Conservation (phyloP, 2,329 filamentous ascomycete species). For the Aspergillus ochraceoroseus region DNA sequence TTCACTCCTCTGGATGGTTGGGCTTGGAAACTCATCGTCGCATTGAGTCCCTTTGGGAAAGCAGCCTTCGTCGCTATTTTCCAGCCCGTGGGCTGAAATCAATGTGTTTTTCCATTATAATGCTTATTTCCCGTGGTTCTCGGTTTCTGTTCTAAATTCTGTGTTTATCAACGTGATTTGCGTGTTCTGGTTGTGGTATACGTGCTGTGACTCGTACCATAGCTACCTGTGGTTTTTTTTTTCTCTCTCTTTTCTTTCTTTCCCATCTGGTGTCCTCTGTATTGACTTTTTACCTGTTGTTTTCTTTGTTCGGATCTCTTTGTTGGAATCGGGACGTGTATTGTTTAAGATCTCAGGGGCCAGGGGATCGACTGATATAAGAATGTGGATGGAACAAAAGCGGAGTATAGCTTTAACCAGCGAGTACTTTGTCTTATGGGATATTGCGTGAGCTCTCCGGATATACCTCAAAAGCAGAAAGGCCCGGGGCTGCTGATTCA, state of each 20-base stretch:
- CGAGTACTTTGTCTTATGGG: constrained; percentile 10
- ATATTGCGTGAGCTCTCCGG: neutral
- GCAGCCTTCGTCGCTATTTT: neutral
- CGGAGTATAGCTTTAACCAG: constrained; percentile 16
- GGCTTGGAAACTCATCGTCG: neutral
- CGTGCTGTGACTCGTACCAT: constrained; percentile 18
- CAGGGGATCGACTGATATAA: too few relatives aligned
- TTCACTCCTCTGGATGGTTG: neutral
- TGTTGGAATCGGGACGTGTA: too few relatives aligned
- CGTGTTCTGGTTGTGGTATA: constrained; percentile 9
- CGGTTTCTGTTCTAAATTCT: constrained; percentile 11
- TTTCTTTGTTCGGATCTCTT: constrained; percentile 15
- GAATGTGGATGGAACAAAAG: constrained; percentile 17
- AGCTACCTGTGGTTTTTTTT: constrained; percentile 7
- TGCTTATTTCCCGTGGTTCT: constrained; percentile 1
- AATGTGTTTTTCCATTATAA: constrained; percentile 2
- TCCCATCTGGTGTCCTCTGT: constrained; percentile 14
- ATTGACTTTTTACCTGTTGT: constrained; percentile 14
- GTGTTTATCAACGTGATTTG: constrained; percentile 3
- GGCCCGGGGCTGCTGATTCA: constrained; percentile 11
- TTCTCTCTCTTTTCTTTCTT: constrained; percentile 10
- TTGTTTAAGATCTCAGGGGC: too few relatives aligned
- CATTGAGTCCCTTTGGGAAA: too few relatives aligned
- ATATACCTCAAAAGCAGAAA: constrained; percentile 2
- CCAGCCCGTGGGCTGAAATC: neutral